Conservation (phyloP, 106 monocot species). For the Chionographis japonica region DNA sequence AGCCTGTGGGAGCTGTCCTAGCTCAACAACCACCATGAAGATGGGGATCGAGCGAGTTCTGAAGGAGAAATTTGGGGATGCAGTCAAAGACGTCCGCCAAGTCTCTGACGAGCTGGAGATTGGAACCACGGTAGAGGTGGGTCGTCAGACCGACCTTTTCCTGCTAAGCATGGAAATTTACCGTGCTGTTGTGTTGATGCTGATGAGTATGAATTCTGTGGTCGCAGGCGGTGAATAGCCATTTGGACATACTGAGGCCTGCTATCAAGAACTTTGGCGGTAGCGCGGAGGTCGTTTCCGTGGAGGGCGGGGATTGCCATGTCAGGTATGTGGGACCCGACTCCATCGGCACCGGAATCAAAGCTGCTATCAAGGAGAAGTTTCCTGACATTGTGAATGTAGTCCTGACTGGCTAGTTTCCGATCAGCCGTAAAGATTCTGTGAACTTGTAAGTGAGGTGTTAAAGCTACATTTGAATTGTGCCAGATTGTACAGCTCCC, state of each 20-base stretch:
- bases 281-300: conserved; percentile 63
- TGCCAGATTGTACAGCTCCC: too few species aligned
- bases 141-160: background rate
- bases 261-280: conserved; percentile 91
- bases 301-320: conserved; percentile 43
- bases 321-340: conserved; percentile 72
- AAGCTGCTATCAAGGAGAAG: conserved; percentile 94
- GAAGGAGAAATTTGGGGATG: conserved; percentile 89
- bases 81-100: conserved; percentile 77
- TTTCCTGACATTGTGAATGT: conserved; percentile 77
- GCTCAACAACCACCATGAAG: conserved; percentile 92
- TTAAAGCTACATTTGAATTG: background rate
- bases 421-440: too few species aligned
- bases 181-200: background rate
- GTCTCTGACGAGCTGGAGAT: conserved; percentile 40
- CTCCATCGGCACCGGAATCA: conserved; percentile 77
- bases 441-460: too few species aligned
- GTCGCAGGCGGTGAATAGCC: conserved; percentile 57
- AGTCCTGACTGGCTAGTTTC: conserved; percentile 30
- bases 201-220: background rate
- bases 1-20: conserved; percentile 89
- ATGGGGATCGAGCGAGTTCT: conserved; percentile 91
- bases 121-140: conserved; percentile 51
- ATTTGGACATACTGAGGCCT: conserved; percentile 84
- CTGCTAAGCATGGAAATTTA: background rate